Evolutionary conservation across 768 basidiomycete genomes (phyloP).

Genomic region (Phaeotremella skinneri): DNA sequence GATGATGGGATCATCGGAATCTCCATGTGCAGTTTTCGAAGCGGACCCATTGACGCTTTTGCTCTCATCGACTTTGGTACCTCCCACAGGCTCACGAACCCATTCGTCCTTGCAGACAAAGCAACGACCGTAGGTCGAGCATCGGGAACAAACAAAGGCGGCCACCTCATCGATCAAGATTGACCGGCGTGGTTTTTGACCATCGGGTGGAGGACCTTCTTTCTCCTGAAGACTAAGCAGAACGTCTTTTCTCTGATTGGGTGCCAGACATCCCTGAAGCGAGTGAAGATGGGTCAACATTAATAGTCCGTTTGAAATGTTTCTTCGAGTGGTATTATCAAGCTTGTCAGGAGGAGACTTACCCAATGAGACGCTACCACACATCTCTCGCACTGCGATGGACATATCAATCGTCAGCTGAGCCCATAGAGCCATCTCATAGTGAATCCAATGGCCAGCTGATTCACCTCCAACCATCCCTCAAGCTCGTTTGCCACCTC

Average conservation of each 20-base stretch:
- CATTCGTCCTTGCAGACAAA: slow-evolving; percentile 25
- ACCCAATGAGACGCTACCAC: slow-evolving; percentile 38
- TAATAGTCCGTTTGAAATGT: neutral
- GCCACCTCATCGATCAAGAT: slow-evolving; percentile 33
- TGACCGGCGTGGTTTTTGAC: slow-evolving; percentile 22
- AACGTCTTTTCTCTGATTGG: slow-evolving; percentile 26
- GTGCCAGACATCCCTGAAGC: slow-evolving; percentile 30
- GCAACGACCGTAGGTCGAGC: slow-evolving; percentile 23
- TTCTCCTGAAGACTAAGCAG: slow-evolving; percentile 14
- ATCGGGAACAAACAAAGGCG: slow-evolving; percentile 28
- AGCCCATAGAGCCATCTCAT: neutral
- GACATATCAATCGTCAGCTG: neutral
- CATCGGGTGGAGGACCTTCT: slow-evolving; percentile 30
- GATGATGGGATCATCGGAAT: neutral
- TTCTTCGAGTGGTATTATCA: neutral
- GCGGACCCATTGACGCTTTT: neutral
- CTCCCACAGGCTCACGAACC: slow-evolving; percentile 1
- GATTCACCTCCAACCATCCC: slow-evolving; percentile 43
- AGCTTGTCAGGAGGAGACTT: neutral
- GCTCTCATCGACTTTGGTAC: neutral
- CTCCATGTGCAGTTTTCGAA: neutral
- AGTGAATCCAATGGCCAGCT: neutral
- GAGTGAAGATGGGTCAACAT: neutral
- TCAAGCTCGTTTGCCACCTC: slow-evolving; percentile 30
- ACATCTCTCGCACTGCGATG: slow-evolving; percentile 31